These are phyloP conservation scores for Amauroascus verrucosus DNA, from an alignment of 2,329 filamentous ascomycete species.

Conservation along the genomic window DNA sequence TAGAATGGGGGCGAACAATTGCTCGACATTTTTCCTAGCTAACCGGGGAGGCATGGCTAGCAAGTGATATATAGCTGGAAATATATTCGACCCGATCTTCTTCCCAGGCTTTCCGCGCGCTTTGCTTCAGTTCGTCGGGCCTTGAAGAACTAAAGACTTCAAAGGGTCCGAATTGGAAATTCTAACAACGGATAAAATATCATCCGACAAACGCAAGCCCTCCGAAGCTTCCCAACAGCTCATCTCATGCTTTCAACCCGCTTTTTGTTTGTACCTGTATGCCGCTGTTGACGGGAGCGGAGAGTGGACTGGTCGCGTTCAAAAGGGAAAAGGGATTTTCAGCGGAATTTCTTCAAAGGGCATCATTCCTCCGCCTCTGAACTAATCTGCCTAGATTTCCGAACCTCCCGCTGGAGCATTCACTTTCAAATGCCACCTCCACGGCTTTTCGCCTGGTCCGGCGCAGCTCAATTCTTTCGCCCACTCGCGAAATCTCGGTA, in stretches of 20 bases:
- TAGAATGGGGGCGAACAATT: slow-evolving; percentile 19
- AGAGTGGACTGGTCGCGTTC: no score
- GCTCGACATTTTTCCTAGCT: slow-evolving; percentile 25
- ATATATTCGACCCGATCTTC: background rate
- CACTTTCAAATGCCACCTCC: slow-evolving; percentile 2
- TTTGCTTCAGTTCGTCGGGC: background rate
- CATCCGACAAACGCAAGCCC: no score
- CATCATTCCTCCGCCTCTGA: no score
- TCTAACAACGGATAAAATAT: background rate
- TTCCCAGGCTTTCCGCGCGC: background rate
- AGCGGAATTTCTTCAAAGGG: no score
- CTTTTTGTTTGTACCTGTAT: no score
- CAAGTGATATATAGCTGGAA: background rate
- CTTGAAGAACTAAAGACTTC: no score
- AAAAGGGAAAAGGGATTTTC: no score
- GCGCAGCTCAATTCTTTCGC: background rate
- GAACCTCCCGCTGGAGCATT: background rate
- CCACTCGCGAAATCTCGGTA: background rate
- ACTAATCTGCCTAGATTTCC: background rate
- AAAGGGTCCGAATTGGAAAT: no score
- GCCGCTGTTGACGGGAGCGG: no score
- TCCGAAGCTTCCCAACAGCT: no score
- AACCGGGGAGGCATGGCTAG: slow-evolving; percentile 30
- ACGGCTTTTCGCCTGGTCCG: background rate
- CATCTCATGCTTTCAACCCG: no score